These are phyloP conservation scores for Bryoglossum gracile DNA, from an alignment of 495 filamentous ascomycete species.

Conservation along the genomic window DNA sequence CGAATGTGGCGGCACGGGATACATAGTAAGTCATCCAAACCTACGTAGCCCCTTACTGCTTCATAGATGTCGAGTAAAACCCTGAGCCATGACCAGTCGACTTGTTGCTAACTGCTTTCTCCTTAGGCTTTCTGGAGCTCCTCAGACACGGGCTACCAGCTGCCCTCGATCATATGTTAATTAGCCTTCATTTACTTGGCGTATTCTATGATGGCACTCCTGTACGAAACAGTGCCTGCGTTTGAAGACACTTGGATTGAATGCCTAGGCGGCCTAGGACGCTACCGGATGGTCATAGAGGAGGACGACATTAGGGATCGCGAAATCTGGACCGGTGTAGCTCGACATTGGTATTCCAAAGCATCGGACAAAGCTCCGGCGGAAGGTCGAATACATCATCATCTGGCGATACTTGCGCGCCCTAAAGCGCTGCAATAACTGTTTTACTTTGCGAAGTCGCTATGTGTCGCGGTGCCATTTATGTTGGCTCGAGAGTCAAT, in stretches of 20 bases:
- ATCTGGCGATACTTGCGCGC: conserved; percentile 70
- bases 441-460: conserved; percentile 54
- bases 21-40: too few species aligned
- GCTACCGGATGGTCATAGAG: conserved; percentile 66
- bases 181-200: conserved; percentile 71
- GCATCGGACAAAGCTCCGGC: conserved; percentile 60
- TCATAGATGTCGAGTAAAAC: too few species aligned
- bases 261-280: conserved; percentile 70
- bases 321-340: conserved; percentile 71
- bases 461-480: conserved; percentile 19
- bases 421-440: conserved; percentile 67
- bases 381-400: conserved; percentile 67
- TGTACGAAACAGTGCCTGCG: conserved; percentile 65
- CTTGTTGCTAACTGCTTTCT: too few species aligned
- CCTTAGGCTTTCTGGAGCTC: conserved; percentile 67
- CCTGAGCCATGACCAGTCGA: too few species aligned
- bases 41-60: too few species aligned
- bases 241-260: conserved; percentile 90
- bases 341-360: conserved; percentile 72
- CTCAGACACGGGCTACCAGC: conserved; percentile 59
- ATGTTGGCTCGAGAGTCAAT: conserved; percentile 15
- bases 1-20: conserved; percentile 52
- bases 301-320: conserved; percentile 62
- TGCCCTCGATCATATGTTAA: conserved; percentile 75
- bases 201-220: conserved; percentile 72